phyloP scores from a whole-genome alignment of 2,329 filamentous ascomycete genomes.

The Lachnellula hyalina region DNA sequence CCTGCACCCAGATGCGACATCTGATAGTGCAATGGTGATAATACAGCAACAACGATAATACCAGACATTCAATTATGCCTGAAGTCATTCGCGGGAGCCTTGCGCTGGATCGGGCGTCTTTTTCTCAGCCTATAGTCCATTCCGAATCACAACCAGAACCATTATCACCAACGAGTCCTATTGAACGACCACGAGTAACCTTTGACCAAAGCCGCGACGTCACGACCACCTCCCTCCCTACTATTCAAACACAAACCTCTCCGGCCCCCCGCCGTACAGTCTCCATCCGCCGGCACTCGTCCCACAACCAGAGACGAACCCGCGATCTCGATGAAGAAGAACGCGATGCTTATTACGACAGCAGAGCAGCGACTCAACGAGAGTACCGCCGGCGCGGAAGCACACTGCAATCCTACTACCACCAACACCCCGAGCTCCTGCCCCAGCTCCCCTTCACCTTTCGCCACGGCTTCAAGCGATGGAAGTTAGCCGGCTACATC shows the following conservation, averaged over 20 bases:
- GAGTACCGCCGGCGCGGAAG: conserved; percentile 19
- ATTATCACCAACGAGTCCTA: too few relatives aligned
- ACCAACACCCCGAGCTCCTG: conserved; percentile 20
- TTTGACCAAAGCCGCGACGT: conserved; percentile 15
- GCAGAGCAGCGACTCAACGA: conserved; percentile 19
- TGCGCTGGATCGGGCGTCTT: too few relatives aligned
- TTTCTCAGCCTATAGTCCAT: too few relatives aligned
- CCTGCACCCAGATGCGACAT: too few relatives aligned
- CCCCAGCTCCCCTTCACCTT: conserved; percentile 24
- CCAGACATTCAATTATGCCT: too few relatives aligned
- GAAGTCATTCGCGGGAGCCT: too few relatives aligned
- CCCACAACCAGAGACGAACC: conserved; percentile 5
- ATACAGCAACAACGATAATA: too few relatives aligned
- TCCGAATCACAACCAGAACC: too few relatives aligned
- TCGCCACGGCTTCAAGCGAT: conserved; percentile 23
- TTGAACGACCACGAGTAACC: conserved; percentile 11
- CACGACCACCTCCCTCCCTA: conserved; percentile 5
- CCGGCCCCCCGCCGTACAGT: background rate
- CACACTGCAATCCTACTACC: conserved; percentile 22
- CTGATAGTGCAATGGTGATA: too few relatives aligned
- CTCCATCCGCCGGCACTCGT: conserved; percentile 10
- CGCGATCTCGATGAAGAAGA: conserved; percentile 11
- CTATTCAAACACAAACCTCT: background rate
- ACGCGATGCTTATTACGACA: conserved; percentile 20
- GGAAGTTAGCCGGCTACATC: conserved; percentile 24